Percentiles rank a stretch among this genome's conserved stretches.
Evolutionary conservation across 2,329 filamentous ascomycete species (phyloP).

Genomic region (Lachnellula hyalina): DNA sequence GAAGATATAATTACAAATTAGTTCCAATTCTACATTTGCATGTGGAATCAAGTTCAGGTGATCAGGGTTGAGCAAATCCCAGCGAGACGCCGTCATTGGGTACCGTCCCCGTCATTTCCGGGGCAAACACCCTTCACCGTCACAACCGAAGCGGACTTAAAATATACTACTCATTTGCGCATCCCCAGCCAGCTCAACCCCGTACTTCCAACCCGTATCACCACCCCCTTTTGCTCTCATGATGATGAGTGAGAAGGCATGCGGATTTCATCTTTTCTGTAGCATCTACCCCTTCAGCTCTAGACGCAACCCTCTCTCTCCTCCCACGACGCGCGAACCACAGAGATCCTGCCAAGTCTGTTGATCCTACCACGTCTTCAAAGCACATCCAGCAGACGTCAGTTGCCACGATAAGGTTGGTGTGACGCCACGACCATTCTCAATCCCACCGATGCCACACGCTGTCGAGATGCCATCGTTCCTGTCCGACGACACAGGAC

Average conservation of each 20-base stretch:
- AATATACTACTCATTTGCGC: neutral
- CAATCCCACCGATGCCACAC: slow-evolving; percentile 35
- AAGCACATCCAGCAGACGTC: slow-evolving; percentile 11
- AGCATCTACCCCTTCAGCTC: neutral
- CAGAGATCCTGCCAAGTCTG: slow-evolving; percentile 19
- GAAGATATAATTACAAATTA: neutral
- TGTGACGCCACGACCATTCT: slow-evolving; percentile 19
- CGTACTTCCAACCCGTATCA: neutral
- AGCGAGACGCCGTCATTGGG: too few species aligned
- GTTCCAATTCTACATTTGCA: neutral
- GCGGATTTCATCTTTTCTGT: slow-evolving; percentile 17
- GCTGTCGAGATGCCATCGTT: slow-evolving; percentile 47
- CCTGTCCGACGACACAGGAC: slow-evolving; percentile 38
- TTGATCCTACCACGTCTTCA: slow-evolving; percentile 18
- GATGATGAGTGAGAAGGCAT: slow-evolving; percentile 6
- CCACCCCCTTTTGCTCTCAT: neutral
- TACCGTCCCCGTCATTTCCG: too few species aligned
- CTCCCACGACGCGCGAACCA: slow-evolving; percentile 1
- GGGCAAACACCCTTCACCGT: neutral
- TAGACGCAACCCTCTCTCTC: slow-evolving; percentile 4
- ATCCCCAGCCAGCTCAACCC: neutral
- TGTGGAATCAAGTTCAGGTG: neutral
- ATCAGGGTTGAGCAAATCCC: neutral
- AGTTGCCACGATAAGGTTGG: slow-evolving; percentile 21
- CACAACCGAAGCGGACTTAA: neutral